Evolutionary conservation across 371 early-diverging fungal species (phyloP), one percentile per base, ranked within the genome.

Genomic region (Furculomyces boomerangus): DNA sequence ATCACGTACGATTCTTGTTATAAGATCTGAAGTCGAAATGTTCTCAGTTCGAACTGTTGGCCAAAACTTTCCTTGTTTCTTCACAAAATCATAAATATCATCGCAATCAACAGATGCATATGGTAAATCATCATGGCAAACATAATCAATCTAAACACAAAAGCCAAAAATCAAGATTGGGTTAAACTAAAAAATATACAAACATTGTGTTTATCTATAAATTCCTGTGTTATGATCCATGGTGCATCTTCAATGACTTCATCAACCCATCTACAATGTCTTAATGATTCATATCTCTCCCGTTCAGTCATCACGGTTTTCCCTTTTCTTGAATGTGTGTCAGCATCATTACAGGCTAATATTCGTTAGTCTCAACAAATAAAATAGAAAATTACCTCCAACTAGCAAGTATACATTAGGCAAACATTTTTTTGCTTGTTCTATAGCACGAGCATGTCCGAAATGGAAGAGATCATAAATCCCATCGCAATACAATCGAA

Each of bases 111-210:
- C 79, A 25, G 81, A 77, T 49, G 74, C 73, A 60, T 98, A 98
- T 1, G 94, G 93, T 14, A 90, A 80, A 56, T 90, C 95, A 70
- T 98, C 98, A 65, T 98, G 98, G 20, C 93, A 93, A n/a, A 98
- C 95, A 68, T 84, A 94, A 65, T 96, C 96, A 45, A 98, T 93
- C 62, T 78, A 65, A 35, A 39, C 26, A 31, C 30, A 7, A 25
- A 10, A 35, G 7, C 22, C 10, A 43, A 22, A 13, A 43, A 43
- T 43, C 22, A 24, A 50, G n/a, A 20, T 5, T 3, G 18, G 7
- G 31, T n/a, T 3, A 50, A 7, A 39, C 16, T 35, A 10, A 10
- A 10, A 16, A 35, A 35, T 10, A 35, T 35, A 35, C 16, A 39
- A 71, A 77, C 80, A 65, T 75, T 58, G 60, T 98, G 86, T 60